Evolutionary conservation across 2,329 filamentous ascomycete genomes (phyloP).

Genomic region (Sarocladium brachiariae): DNA sequence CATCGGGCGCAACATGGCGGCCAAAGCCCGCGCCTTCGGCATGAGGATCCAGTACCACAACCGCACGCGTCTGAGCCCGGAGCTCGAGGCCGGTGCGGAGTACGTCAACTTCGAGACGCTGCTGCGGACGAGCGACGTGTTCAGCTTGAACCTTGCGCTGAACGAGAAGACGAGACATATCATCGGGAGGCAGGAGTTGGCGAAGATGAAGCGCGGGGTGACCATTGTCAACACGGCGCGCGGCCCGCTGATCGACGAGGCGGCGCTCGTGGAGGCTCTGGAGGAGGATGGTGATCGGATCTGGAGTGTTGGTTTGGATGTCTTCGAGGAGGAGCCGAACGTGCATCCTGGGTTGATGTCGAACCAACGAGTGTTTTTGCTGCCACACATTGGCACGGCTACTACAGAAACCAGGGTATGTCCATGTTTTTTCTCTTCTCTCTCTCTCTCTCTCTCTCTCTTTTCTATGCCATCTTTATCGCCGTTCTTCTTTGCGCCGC

Average conservation of each 20-base stretch:
- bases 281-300: slow-evolving; percentile 55
- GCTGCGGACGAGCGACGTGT: slow-evolving; percentile 45
- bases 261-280: slow-evolving; percentile 59
- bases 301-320: slow-evolving; percentile 58
- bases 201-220: slow-evolving; percentile 63
- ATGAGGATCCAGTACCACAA: slow-evolving; percentile 38
- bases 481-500: too few species aligned
- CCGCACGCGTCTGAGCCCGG: slow-evolving; percentile 23
- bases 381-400: slow-evolving; percentile 13
- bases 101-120: slow-evolving; percentile 16
- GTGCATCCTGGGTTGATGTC: slow-evolving; percentile 10
- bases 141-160: slow-evolving; percentile 61
- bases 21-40: slow-evolving; percentile 33
- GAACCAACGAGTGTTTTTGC: slow-evolving; percentile 11
- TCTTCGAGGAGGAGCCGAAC: slow-evolving; percentile 63
- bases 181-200: slow-evolving; percentile 55
- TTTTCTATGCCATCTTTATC: not conserved
- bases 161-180: slow-evolving; percentile 49
- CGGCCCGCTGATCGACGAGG: slow-evolving; percentile 67
- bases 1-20: slow-evolving; percentile 38
- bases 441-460: too few species aligned
- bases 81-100: slow-evolving; percentile 23
- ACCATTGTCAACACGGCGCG: slow-evolving; percentile 66
- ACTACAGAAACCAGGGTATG: slow-evolving; percentile 12
- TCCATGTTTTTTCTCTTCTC: not conserved